A percentile compares a stretch with the other conserved stretches of the same genome.
These are phyloP conservation scores for Arachis hypogaea DNA, from an alignment of 306 rosid species.

Conservation along the genomic window DNA sequence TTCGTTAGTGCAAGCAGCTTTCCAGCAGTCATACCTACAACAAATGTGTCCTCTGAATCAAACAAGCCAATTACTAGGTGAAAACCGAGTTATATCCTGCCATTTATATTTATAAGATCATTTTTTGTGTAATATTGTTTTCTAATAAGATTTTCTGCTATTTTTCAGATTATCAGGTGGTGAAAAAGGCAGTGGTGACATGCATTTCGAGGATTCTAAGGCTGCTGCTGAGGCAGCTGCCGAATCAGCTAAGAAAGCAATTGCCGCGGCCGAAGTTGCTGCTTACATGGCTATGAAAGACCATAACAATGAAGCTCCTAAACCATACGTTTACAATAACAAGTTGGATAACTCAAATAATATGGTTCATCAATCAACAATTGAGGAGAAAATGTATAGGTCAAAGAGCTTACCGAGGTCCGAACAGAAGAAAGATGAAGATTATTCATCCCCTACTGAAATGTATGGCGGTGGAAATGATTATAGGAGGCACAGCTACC, in stretches of 20 bases:
- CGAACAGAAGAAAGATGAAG: slow-evolving; percentile 41
- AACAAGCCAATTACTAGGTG: slow-evolving; percentile 43
- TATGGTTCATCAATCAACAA: slow-evolving; percentile 39
- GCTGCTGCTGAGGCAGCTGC: slow-evolving; percentile 96
- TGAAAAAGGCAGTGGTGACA: slow-evolving; percentile 36
- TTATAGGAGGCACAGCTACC: slow-evolving; percentile 76
- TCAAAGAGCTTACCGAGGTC: slow-evolving; percentile 60
- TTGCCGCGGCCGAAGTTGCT: slow-evolving; percentile 95
- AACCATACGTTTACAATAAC: slow-evolving; percentile 35
- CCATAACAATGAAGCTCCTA: slow-evolving; percentile 37
- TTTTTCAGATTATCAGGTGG: slow-evolving; percentile 45
- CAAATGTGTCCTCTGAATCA: slow-evolving; percentile 45
- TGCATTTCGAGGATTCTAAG: slow-evolving; percentile 59
- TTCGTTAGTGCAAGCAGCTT: slow-evolving; percentile 76
- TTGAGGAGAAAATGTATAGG: slow-evolving; percentile 43
- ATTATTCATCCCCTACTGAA: slow-evolving; percentile 41
- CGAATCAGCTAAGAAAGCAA: slow-evolving; percentile 79
- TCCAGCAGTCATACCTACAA: slow-evolving; percentile 53
- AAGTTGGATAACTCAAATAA: slow-evolving; percentile 29
- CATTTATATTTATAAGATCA: background rate
- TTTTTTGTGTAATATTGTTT: background rate
- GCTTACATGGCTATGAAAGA: slow-evolving; percentile 83
- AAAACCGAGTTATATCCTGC: background rate
- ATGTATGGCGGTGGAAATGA: slow-evolving; percentile 32
- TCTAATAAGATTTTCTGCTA: slow-evolving; percentile 26